A percentile compares a stretch with the other conserved stretches of the same genome.
phyloP scores from a whole-genome alignment of 495 filamentous ascomycete species.

The Podospora comata region DNA sequence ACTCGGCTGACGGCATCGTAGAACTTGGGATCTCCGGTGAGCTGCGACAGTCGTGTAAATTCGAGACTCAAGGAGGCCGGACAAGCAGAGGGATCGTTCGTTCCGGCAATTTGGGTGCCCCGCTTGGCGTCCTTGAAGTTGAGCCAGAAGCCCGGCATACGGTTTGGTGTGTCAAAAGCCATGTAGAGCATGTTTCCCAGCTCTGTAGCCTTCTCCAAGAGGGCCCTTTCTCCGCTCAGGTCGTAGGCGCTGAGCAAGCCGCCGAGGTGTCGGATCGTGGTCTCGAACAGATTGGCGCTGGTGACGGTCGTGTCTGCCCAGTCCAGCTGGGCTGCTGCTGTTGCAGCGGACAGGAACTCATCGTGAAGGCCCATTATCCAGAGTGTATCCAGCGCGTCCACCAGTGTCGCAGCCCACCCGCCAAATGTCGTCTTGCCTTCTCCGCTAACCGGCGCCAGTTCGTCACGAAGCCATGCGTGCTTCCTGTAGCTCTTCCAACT shows the following conservation, averaged over 20 bases:
- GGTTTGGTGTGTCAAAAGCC: slow-evolving; percentile 84
- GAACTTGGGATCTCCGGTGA: slow-evolving; percentile 76
- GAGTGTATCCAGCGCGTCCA: slow-evolving; percentile 79
- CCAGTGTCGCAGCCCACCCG: slow-evolving; percentile 83
- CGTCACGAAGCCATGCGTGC: slow-evolving; percentile 73
- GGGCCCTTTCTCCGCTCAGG: slow-evolving; percentile 54
- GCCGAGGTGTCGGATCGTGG: slow-evolving; percentile 74
- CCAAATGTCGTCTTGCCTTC: slow-evolving; percentile 62
- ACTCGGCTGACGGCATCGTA: slow-evolving; percentile 83
- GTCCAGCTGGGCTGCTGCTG: slow-evolving; percentile 64
- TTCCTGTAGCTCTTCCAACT: slow-evolving; percentile 72
- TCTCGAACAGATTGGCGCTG: slow-evolving; percentile 71
- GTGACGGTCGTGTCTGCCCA: slow-evolving; percentile 62
- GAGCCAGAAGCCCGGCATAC: slow-evolving; percentile 78
- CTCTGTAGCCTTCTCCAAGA: slow-evolving; percentile 78
- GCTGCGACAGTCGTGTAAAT: slow-evolving; percentile 79
- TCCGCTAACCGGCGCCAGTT: slow-evolving; percentile 62
- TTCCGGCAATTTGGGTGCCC: slow-evolving; percentile 54
- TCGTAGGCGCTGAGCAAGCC: slow-evolving; percentile 75
- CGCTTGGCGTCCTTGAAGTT: slow-evolving; percentile 50
- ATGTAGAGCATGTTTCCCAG: slow-evolving; percentile 76
- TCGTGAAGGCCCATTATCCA: slow-evolving; percentile 87
- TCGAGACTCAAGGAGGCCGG: slow-evolving; percentile 76
- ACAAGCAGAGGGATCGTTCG: slow-evolving; percentile 53
- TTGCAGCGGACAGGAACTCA: slow-evolving; percentile 73